phyloP scores from a whole-genome alignment of 1,284 basidiomycete species.

The Cryptococcus sp. region DNA sequence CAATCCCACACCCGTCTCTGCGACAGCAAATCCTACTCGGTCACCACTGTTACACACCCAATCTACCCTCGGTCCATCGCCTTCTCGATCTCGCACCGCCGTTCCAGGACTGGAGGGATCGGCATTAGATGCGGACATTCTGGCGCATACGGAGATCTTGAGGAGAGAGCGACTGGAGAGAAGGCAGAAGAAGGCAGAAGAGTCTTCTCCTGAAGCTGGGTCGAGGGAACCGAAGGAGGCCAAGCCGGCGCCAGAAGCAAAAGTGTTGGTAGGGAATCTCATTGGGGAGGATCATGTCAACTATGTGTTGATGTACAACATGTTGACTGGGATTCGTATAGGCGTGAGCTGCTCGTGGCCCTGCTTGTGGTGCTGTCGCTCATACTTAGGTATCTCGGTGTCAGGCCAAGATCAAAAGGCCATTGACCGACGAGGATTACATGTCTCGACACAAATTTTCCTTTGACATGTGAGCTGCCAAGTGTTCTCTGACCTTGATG shows the following conservation, averaged over 20 bases:
- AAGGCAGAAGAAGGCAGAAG: slow-evolving; percentile 55
- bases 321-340: slow-evolving; percentile 96
- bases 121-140: slow-evolving; percentile 59
- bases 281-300: slow-evolving; percentile 97
- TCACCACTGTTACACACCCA: slow-evolving; percentile 33
- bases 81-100: slow-evolving; percentile 14
- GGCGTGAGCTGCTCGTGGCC: slow-evolving; percentile 59
- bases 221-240: slow-evolving; percentile 12
- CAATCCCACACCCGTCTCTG: slow-evolving; percentile 18
- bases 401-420: slow-evolving; percentile 86
- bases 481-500: slow-evolving; percentile 6
- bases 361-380: neutral
- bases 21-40: slow-evolving; percentile 13
- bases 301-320: slow-evolving; percentile 99
- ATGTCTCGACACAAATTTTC: slow-evolving; percentile 88
- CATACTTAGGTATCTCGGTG: slow-evolving; percentile 74
- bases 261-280: slow-evolving; percentile 82
- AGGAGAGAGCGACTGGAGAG: slow-evolving; percentile 66
- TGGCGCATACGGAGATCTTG: slow-evolving; percentile 75
- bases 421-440: slow-evolving; percentile 82
- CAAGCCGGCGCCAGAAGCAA: slow-evolving; percentile 41
- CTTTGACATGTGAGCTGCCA: slow-evolving; percentile 84
- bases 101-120: slow-evolving; percentile 40
- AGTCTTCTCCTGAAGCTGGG: slow-evolving; percentile 39
- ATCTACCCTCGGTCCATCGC: slow-evolving; percentile 17